Evolutionary conservation across 2,329 filamentous ascomycete genomes (phyloP).

Genomic region (Ophiocordyceps australis): DNA sequence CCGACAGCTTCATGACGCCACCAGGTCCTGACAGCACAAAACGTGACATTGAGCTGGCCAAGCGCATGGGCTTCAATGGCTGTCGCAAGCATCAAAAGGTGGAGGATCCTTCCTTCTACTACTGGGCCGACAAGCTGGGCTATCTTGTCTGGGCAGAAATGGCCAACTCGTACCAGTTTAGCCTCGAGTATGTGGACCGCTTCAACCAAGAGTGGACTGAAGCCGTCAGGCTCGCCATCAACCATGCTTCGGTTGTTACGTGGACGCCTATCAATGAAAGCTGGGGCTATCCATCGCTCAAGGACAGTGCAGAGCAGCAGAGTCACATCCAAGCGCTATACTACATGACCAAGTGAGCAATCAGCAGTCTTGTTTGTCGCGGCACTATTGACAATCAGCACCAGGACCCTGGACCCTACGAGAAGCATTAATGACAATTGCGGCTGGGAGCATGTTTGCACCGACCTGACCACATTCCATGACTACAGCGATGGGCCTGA

Average conservation of each 20-base stretch:
- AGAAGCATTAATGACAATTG: constrained; percentile 54
- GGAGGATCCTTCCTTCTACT: constrained; percentile 40
- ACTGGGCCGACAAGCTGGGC: constrained; percentile 41
- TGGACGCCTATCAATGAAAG: constrained; percentile 50
- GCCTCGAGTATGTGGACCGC: constrained; percentile 33
- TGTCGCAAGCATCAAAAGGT: constrained; percentile 49
- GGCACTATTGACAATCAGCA: constrained; percentile 1
- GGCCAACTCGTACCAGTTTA: constrained; percentile 47
- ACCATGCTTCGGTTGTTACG: constrained; percentile 43
- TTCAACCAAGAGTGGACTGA: constrained; percentile 49
- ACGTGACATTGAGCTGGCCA: constrained; percentile 33
- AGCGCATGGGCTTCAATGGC: constrained; percentile 45
- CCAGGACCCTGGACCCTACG: constrained; percentile 35
- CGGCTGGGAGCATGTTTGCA: constrained; percentile 50
- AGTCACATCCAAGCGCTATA: constrained; percentile 47
- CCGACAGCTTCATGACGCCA: constrained; percentile 39
- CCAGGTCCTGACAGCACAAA: constrained; percentile 26
- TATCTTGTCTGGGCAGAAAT: constrained; percentile 48
- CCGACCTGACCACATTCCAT: constrained; percentile 49
- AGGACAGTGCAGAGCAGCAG: constrained; percentile 35
- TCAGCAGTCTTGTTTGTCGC: background rate
- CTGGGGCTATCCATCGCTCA: constrained; percentile 45
- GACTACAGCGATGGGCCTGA: constrained; percentile 43
- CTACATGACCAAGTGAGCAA: constrained; percentile 38
- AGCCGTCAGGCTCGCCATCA: constrained; percentile 43